Evolutionary conservation across 2,329 filamentous ascomycete species (phyloP).

Genomic region (Colletotrichum lini): DNA sequence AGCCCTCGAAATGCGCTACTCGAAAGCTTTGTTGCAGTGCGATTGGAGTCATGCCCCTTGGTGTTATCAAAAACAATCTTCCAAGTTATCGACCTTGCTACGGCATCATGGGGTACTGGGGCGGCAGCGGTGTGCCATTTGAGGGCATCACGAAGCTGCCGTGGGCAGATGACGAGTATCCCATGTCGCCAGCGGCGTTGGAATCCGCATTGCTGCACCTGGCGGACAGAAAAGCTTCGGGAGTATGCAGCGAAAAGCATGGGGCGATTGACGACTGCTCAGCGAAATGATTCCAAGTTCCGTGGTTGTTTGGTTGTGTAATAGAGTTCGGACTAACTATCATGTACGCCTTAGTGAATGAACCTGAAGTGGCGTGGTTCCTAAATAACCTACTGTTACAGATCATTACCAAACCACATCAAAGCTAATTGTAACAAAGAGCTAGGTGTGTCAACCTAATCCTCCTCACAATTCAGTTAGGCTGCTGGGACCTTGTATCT

Average conservation of each 20-base stretch:
- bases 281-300: constrained; percentile 65
- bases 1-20: too few relatives aligned
- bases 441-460: too few relatives aligned
- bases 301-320: constrained; percentile 59
- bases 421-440: too few relatives aligned
- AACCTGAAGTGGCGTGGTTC: too few relatives aligned
- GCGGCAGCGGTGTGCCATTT: constrained; percentile 50
- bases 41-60: too few relatives aligned
- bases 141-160: constrained; percentile 53
- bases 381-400: too few relatives aligned
- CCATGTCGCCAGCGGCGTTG: constrained; percentile 59
- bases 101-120: constrained; percentile 58
- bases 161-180: constrained; percentile 60
- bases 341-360: too few relatives aligned
- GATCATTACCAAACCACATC: too few relatives aligned
- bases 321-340: constrained; percentile 52
- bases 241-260: constrained; percentile 65
- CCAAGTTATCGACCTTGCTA: constrained; percentile 58
- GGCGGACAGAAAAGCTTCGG: constrained; percentile 56
- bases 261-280: constrained; percentile 66
- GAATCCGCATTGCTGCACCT: constrained; percentile 60
- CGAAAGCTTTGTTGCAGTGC: too few relatives aligned
- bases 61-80: constrained; percentile 44
- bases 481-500: too few relatives aligned
- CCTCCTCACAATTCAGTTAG: too few relatives aligned